phyloP scores from a whole-genome alignment of 805 yeast species.

The Danielia oregonensis region DNA sequence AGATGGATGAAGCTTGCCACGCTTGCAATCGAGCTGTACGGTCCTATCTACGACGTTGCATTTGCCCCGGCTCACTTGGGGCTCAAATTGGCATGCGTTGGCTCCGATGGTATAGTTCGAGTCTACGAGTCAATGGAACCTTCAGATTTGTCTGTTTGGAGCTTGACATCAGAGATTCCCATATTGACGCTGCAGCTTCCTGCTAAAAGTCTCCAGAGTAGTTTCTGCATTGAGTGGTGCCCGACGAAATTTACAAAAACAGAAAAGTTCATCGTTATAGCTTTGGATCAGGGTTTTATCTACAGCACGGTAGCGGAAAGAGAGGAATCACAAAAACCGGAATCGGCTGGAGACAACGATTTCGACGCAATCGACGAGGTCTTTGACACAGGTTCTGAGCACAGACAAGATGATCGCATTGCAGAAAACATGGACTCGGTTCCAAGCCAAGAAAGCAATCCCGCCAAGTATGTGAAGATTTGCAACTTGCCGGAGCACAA shows the following conservation, averaged over 20 bases:
- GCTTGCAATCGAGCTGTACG: conserved; percentile 73
- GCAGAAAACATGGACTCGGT: conserved; percentile 1
- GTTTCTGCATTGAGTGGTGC: conserved; percentile 87
- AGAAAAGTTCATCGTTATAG: conserved; percentile 80
- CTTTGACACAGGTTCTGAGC: neutral
- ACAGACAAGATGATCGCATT: neutral
- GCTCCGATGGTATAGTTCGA: conserved; percentile 82
- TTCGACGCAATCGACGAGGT: neutral
- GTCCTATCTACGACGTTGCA: conserved; percentile 84
- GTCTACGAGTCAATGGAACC: conserved; percentile 89
- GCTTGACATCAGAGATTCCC: conserved; percentile 65
- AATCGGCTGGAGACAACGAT: conserved; percentile 1
- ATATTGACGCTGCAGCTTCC: conserved; percentile 63
- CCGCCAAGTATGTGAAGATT: conserved; percentile 46
- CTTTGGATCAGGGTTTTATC: conserved; percentile 83
- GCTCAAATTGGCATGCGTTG: conserved; percentile 77
- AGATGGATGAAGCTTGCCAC: conserved; percentile 79
- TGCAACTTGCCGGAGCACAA: conserved; percentile 77
- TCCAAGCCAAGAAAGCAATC: conserved; percentile 4
- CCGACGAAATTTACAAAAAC: conserved; percentile 70
- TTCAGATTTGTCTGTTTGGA: conserved; percentile 81
- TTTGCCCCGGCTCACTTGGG: conserved; percentile 88
- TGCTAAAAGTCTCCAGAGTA: conserved; percentile 77
- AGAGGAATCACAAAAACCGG: conserved; percentile 1
- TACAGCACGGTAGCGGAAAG: conserved; percentile 33